Percentiles rank a stretch among this genome's conserved stretches.
Evolutionary conservation across 176 grass and related monocot genomes (phyloP).

Genomic region (Triticum aestivum): DNA sequence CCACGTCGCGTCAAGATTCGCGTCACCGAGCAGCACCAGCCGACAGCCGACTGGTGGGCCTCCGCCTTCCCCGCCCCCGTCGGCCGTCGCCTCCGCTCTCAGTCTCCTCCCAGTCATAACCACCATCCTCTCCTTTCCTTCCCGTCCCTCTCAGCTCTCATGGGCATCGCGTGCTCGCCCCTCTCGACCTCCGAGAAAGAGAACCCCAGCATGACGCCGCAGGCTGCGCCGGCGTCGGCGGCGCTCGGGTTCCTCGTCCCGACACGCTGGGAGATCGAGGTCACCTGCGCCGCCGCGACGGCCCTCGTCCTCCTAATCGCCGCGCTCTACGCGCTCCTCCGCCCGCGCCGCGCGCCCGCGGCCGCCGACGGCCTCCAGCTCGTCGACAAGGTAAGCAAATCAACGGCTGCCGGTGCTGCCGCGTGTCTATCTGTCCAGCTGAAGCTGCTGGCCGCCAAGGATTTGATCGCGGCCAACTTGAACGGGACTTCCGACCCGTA

Average conservation of each 20-base stretch:
- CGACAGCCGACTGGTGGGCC: no score
- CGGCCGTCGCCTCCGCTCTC: no score
- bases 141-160: neutral
- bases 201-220: slow-evolving; percentile 22
- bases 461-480: slow-evolving; percentile 82
- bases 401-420: neutral
- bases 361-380: neutral
- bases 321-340: slow-evolving; percentile 53
- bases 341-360: slow-evolving; percentile 4
- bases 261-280: slow-evolving; percentile 84
- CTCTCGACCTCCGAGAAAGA: slow-evolving; percentile 7
- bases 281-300: slow-evolving; percentile 54
- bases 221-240: neutral
- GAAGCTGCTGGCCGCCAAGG: slow-evolving; percentile 86
- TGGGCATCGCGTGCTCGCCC: slow-evolving; percentile 24
- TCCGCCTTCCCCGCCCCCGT: no score
- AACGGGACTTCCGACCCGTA: slow-evolving; percentile 97
- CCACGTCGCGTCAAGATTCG: no score
- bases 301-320: slow-evolving; percentile 29
- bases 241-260: slow-evolving; percentile 61
- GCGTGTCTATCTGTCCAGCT: slow-evolving; percentile 43
- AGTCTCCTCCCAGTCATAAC: neutral
- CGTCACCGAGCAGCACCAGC: no score
- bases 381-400: slow-evolving; percentile 41
- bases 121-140: slow-evolving; percentile 10